Percentiles rank a stretch among this genome's conserved stretches.
These are phyloP conservation scores for Tulasnella sp. DNA, from an alignment of 768 basidiomycete genomes.

Conservation along the genomic window DNA sequence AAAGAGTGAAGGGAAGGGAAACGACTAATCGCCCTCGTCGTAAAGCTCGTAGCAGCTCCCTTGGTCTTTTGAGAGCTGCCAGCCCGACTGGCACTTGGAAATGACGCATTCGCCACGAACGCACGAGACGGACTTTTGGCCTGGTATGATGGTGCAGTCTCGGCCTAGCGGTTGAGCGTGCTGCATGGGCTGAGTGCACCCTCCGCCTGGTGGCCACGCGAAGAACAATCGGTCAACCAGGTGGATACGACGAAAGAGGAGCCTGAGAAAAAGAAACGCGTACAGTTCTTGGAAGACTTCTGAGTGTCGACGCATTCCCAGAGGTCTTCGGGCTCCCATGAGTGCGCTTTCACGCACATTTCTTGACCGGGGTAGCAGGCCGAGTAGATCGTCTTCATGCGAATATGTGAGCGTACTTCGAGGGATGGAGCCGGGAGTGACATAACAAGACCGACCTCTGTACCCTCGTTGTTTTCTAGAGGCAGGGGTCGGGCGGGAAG, in stretches of 20 bases:
- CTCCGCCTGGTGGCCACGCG: neutral
- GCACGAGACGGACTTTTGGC: neutral
- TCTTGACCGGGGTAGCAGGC: neutral
- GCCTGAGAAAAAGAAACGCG: neutral
- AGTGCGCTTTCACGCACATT: neutral
- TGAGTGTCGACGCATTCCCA: conserved; percentile 7
- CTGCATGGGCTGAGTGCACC: neutral
- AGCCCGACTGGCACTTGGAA: neutral
- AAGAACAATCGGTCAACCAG: neutral
- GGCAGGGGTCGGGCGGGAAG: neutral
- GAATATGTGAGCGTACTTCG: neutral
- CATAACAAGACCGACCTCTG: neutral
- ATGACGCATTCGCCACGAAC: neutral
- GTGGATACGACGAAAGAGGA: neutral
- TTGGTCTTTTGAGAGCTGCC: neutral
- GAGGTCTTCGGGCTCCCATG: neutral
- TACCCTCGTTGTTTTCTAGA: neutral
- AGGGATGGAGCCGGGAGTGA: neutral
- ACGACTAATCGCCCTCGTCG: conserved; percentile 6
- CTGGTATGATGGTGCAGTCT: conserved; percentile 11
- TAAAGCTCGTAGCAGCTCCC: neutral
- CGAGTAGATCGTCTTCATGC: neutral
- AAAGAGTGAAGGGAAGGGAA: neutral
- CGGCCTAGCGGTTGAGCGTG: neutral
- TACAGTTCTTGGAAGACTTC: neutral